These are phyloP conservation scores for Clitocybe nebularis DNA, from an alignment of 1,284 basidiomycete species.

Conservation along the genomic window DNA sequence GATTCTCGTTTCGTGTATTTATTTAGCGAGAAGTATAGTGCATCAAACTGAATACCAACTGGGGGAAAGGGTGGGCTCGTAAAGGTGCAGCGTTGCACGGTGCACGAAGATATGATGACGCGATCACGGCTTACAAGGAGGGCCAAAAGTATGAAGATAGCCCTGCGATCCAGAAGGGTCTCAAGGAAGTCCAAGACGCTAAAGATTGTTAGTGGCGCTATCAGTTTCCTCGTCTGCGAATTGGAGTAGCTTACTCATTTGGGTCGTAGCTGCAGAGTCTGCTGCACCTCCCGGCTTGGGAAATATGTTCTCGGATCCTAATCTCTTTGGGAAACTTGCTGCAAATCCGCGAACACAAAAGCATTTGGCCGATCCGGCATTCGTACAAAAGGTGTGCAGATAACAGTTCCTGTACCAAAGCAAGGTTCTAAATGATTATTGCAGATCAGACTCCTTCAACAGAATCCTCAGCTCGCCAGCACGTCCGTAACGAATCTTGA, in stretches of 20 bases:
- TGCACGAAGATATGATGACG: slow-evolving; percentile 73
- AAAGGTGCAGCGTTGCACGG: slow-evolving; percentile 97
- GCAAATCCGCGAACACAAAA: slow-evolving; percentile 83
- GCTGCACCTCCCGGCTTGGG: slow-evolving; percentile 57
- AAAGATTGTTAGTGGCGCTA: slow-evolving; percentile 46
- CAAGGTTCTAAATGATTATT: slow-evolving; percentile 3
- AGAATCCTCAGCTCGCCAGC: slow-evolving; percentile 59
- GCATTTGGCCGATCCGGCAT: slow-evolving; percentile 79
- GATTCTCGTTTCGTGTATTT: slow-evolving; percentile 13
- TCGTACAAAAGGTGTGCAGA: slow-evolving; percentile 58
- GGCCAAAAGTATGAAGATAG: slow-evolving; percentile 83
- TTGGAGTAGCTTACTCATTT: slow-evolving; percentile 9
- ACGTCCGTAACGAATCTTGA: slow-evolving; percentile 29
- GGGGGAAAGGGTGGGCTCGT: slow-evolving; percentile 90
- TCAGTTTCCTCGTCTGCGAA: slow-evolving; percentile 2
- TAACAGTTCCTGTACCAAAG: slow-evolving; percentile 1
- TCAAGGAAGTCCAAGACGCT: slow-evolving; percentile 83
- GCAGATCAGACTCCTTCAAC: slow-evolving; percentile 59
- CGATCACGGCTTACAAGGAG: slow-evolving; percentile 76
- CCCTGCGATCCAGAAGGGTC: slow-evolving; percentile 79
- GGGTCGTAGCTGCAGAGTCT: slow-evolving; percentile 34
- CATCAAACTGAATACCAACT: slow-evolving; percentile 76
- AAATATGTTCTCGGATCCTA: slow-evolving; percentile 85
- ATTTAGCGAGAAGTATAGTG: slow-evolving; percentile 40
- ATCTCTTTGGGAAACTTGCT: slow-evolving; percentile 79